phyloP scores from a whole-genome alignment of 2,329 filamentous ascomycete genomes.

The Zarea fungicola region DNA sequence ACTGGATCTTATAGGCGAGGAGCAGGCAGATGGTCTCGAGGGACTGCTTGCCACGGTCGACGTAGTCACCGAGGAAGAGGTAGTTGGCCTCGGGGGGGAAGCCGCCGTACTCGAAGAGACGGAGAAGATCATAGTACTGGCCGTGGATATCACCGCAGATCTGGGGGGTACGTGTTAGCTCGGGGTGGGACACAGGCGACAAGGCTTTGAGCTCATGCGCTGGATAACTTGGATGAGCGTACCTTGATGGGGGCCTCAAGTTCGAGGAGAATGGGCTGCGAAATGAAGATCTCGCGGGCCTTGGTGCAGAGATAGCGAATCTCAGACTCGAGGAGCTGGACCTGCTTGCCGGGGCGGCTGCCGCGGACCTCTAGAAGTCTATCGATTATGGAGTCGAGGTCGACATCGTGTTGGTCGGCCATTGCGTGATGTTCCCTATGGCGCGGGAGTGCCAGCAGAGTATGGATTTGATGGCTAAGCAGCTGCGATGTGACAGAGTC shows the following conservation, averaged over 20 bases:
- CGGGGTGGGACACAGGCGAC: neutral
- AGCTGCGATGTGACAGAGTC: neutral
- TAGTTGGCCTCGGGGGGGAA: conserved; percentile 99
- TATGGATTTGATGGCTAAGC: neutral
- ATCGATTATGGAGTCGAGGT: conserved; percentile 99
- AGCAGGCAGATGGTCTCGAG: conserved; percentile 97
- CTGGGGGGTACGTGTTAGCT: conserved; percentile 41
- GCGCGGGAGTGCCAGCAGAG: conserved; percentile 1
- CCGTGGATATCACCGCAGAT: conserved; percentile 99
- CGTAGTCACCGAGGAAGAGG: conserved; percentile 98
- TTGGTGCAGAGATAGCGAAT: conserved; percentile 98
- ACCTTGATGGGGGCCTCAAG: conserved; percentile 99
- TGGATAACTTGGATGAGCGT: too few relatives aligned
- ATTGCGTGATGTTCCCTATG: conserved; percentile 27
- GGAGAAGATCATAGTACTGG: conserved; percentile 96
- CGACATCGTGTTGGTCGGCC: conserved; percentile 77
- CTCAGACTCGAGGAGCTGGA: conserved; percentile 92
- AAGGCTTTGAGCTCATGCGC: too few relatives aligned
- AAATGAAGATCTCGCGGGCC: conserved; percentile 98
- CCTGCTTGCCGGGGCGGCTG: conserved; percentile 96
- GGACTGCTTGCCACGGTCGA: conserved; percentile 98
- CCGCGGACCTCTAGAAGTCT: conserved; percentile 94
- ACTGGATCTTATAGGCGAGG: conserved; percentile 99
- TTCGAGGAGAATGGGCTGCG: conserved; percentile 94
- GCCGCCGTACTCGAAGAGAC: conserved; percentile 95